A percentile compares a stretch with the other conserved stretches of the same genome.
Conservation (phyloP, 306 rosid genomes). For the Cicer cuneatum region DNA sequence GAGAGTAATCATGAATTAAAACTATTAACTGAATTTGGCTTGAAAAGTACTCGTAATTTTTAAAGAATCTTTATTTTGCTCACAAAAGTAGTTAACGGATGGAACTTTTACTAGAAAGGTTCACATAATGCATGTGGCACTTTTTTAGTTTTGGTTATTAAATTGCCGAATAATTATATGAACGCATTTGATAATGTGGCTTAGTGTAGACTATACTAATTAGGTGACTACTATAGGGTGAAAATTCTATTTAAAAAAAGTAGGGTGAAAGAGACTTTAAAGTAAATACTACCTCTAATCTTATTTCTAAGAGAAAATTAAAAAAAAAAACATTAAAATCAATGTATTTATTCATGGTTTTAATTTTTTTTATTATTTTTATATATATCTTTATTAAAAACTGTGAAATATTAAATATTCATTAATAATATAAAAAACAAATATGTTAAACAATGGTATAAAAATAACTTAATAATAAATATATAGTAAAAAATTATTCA, state of each 20-base stretch:
- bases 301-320: too few relatives aligned
- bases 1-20: too few relatives aligned
- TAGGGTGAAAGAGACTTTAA: background rate
- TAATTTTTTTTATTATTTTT: too few relatives aligned
- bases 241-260: too few relatives aligned
- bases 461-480: too few relatives aligned
- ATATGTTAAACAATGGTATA: too few relatives aligned
- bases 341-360: too few relatives aligned
- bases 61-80: background rate
- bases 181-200: background rate
- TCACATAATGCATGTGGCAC: conserved; percentile 39
- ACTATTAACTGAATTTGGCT: background rate
- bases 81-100: conserved; percentile 23
- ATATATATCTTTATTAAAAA: too few relatives aligned
- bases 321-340: too few relatives aligned
- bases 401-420: too few relatives aligned
- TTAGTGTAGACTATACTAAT: background rate
- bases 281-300: background rate
- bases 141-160: conserved; percentile 2
- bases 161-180: background rate
- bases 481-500: too few relatives aligned
- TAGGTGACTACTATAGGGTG: background rate
- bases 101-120: background rate
- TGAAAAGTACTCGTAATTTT: background rate
- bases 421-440: too few relatives aligned